Evolutionary conservation across 352 stramenopile genomes (phyloP), one percentile per base, ranked within the genome.

Genomic region (Pilasporangium apinafurcum): DNA sequence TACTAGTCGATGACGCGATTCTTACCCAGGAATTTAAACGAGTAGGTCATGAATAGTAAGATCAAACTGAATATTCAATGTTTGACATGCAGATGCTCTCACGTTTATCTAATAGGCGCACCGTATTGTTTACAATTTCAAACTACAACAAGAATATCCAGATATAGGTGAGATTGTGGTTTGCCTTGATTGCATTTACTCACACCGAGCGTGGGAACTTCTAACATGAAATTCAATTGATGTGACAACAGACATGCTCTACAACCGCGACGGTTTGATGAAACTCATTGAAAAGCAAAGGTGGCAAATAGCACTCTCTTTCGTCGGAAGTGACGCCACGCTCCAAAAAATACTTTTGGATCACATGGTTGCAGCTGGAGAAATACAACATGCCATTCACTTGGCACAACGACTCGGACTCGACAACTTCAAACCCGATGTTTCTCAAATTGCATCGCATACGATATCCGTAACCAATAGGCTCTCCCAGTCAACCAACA

Each of bases 251-350:
- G 66, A 85, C 22, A 58, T 66, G 17, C 48, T 87, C 12, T 85
- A 84, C 54, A 80, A 56, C 27, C 68, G 69, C n/a, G 74, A 87
- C 36, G 59, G 62, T 28, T 37, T 85, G n/a, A 38, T 74, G 22
- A 66, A 70, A 36, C 59, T 87, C n/a, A 76, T 84, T 27, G 66
- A 84, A 31, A 73, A 71, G 36, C 60, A 79, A 34, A 67, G 65
- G 28, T 87, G 71, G 74, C 56, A 78, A 12, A 44, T 87, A 17
- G 74, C 74, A 18, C 52, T 79, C 25, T 70, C 68, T 5, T 87
- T 84, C 49, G 74, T 82, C 7, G 74, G 74, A 1, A 76, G 63
- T 12, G 68, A 87, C 31, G 30, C 40, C 0, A 62, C 61, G 1
- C 59, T 87, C 7, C 71, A 84, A 47, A 45, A 43, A 8, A 38